Conservation (phyloP, 1,139 yeast genomes). For the Yamadazyma diospyri region DNA sequence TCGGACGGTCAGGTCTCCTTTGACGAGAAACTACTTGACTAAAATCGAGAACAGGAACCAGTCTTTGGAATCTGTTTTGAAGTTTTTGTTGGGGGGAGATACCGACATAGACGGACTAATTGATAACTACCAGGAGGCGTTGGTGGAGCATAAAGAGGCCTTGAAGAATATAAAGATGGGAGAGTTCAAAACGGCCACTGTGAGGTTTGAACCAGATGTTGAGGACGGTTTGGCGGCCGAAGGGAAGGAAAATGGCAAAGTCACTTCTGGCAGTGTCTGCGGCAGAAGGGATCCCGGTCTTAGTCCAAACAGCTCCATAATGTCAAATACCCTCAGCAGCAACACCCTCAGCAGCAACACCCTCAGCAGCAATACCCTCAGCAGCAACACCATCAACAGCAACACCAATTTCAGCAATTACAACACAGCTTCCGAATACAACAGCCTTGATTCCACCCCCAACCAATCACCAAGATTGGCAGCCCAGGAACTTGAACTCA, state of each 20-base stretch:
- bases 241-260: not conserved
- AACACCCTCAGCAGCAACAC: not conserved
- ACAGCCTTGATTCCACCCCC: conserved; percentile 8
- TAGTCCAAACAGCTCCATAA: not conserved
- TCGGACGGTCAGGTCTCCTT: conserved; percentile 70
- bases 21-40: conserved; percentile 78
- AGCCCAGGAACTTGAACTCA: conserved; percentile 2
- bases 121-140: conserved; percentile 20
- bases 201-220: not conserved
- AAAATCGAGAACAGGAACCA: conserved; percentile 65
- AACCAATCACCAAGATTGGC: conserved; percentile 12
- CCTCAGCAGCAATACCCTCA: not conserved
- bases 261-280: not conserved
- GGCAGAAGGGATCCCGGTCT: not conserved
- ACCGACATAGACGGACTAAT: conserved; percentile 21
- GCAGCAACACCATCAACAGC: not conserved
- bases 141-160: conserved; percentile 18
- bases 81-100: conserved; percentile 30
- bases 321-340: not conserved
- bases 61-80: conserved; percentile 51
- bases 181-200: not conserved
- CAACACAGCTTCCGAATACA: conserved; percentile 3
- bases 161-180: conserved; percentile 3
- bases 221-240: not conserved
- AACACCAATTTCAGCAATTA: not conserved